Evolutionary conservation across 1,284 basidiomycete species (phyloP).

Genomic region (Moesziomyces sp.): DNA sequence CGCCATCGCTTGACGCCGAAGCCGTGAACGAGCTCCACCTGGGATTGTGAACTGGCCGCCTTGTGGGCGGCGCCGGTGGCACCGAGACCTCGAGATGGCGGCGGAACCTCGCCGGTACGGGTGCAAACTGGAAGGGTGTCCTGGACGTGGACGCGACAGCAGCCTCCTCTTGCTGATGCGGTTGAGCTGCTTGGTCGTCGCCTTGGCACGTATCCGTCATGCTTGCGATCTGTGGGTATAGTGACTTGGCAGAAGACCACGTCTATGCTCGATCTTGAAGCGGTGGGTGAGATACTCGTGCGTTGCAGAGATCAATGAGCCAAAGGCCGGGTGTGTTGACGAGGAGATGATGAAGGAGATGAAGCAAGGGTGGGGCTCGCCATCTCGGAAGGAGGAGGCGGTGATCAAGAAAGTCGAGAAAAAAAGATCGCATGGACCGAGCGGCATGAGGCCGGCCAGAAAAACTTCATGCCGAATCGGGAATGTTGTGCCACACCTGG

Average conservation of each 20-base stretch:
- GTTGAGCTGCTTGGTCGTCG: not conserved
- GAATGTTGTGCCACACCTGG: not conserved
- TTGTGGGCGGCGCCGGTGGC: not conserved
- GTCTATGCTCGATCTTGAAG: not conserved
- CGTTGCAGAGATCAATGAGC: no score
- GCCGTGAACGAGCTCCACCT: constrained; percentile 3
- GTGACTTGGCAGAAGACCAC: no score
- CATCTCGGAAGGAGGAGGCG: no score
- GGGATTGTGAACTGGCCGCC: not conserved
- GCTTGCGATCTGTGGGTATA: not conserved
- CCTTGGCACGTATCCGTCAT: constrained; percentile 1
- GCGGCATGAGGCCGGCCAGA: not conserved
- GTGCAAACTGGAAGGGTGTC: constrained; percentile 18
- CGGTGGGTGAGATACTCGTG: no score
- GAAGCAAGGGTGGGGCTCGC: not conserved
- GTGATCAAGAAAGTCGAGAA: not conserved
- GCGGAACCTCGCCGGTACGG: constrained; percentile 18
- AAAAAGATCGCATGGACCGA: not conserved
- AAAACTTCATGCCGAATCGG: not conserved
- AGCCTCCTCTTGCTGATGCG: not conserved
- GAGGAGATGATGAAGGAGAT: not conserved
- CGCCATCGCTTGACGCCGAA: constrained; percentile 3
- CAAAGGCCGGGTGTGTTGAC: not conserved
- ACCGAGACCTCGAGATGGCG: constrained; percentile 1
- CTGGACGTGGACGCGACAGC: constrained; percentile 3